Percentiles rank a stretch among this genome's conserved stretches.
Evolutionary conservation across 2,329 filamentous ascomycete genomes (phyloP).

Genomic region (Dendrostoma leiphaemia): DNA sequence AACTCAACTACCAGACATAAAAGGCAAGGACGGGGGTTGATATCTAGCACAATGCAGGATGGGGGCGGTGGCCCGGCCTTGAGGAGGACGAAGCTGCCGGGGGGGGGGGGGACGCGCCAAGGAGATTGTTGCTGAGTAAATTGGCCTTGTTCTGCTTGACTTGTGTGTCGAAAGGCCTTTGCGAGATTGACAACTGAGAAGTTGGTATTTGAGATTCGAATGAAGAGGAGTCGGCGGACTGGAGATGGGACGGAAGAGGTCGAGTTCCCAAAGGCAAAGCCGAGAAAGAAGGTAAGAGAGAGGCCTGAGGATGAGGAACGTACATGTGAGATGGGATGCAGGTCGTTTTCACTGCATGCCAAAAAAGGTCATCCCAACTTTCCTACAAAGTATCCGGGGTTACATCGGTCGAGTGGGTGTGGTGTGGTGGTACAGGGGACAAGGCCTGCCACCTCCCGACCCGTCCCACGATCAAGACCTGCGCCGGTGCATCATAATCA

Average conservation of each 20-base stretch:
- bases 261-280: background rate
- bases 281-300: background rate
- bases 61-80: background rate
- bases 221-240: background rate
- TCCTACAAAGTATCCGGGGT: slow-evolving; percentile 14
- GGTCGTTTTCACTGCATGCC: slow-evolving; percentile 15
- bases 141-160: background rate
- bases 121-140: too few relatives aligned
- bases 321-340: slow-evolving; percentile 12
- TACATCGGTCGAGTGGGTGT: slow-evolving; percentile 16
- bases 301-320: background rate
- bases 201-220: background rate
- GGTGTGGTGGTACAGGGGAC: slow-evolving; percentile 2
- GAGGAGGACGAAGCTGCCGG: background rate
- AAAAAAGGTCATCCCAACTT: slow-evolving; percentile 11
- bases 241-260: background rate
- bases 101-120: background rate
- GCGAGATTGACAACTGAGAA: background rate
- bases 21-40: background rate
- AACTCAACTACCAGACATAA: slow-evolving; percentile 12
- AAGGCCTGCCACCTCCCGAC: slow-evolving; percentile 11
- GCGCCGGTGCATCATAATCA: slow-evolving; percentile 2
- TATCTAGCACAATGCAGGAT: background rate
- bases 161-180: background rate
- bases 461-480: slow-evolving; percentile 13